Evolutionary conservation across 2,329 filamentous ascomycete species (phyloP), one percentile per base, ranked within the genome.

Genomic region (Acrodontium crateriforme): DNA sequence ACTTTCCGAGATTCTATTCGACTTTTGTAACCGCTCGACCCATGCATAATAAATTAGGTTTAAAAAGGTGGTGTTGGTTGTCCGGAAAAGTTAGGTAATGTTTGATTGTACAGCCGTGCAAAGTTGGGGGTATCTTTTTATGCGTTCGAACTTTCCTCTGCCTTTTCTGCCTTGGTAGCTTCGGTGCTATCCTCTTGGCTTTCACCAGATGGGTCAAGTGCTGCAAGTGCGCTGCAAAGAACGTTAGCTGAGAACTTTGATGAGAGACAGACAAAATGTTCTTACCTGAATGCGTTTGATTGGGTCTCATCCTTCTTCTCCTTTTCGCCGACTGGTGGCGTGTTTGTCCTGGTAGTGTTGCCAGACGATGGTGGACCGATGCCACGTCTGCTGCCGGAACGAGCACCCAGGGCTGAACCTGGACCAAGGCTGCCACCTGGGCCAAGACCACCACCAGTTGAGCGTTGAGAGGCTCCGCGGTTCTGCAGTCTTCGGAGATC

Each of bases 201-300:
- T 29, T 63, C 56, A 39, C 74, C 56, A 69, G 65, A 50, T 71
- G 69, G 42, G 63, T 62, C 59, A 38, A 69, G 61, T 44, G 53
- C 55, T 50, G 63, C 63, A 39, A 69, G 60, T 36, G 66, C 64
- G 59, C 65, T 69, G 34, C 33, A 18, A 25, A 31, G 30, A 2
- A 27, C 36, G 54, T 48, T 56, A 48, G 34, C 34, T 18, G 12
- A 21, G 30, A 36, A 50, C 39, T 51, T 40, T 34, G 24, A 15
- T 6, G n/a, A 19, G 18, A 16, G 6, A 26, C 12, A 2, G n/a
- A 7, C 3, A 16, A 28, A 12, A 7, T n/a, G 18, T 37, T 44
- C 78, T 67, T 73, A 94, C 85, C 83, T 87, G 64, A 93, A 98
- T 44, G 85, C 78, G 65, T 98, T 98, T 43, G 76, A 73, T 49